These are phyloP conservation scores for Oidiodendron maius DNA, from an alignment of 495 filamentous ascomycete genomes.

Conservation along the genomic window DNA sequence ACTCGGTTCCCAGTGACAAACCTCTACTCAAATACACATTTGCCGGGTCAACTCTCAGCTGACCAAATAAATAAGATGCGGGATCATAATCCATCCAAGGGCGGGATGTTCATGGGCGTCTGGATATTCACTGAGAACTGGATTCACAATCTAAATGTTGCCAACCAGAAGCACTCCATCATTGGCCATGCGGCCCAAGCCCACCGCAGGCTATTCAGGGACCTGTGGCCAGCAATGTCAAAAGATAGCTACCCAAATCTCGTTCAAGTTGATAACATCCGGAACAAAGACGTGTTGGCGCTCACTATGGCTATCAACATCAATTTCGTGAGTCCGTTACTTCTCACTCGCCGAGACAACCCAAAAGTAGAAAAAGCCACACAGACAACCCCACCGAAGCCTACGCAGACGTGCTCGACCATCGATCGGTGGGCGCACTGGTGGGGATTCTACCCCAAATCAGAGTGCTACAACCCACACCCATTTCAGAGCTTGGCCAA, in stretches of 20 bases:
- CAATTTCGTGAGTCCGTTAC: constrained; percentile 1
- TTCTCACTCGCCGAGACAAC: neutral
- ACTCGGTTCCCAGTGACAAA: constrained; percentile 1
- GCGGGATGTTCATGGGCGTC: constrained; percentile 1
- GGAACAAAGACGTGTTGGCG: constrained; percentile 2
- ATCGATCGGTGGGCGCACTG: neutral
- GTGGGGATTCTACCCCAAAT: neutral
- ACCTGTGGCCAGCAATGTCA: constrained; percentile 4
- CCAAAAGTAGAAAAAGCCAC: too few species aligned
- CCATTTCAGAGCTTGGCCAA: neutral
- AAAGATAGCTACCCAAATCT: constrained; percentile 13
- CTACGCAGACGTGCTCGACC: neutral
- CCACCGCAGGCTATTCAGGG: constrained; percentile 5
- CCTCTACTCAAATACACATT: constrained; percentile 12
- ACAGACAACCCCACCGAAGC: neutral
- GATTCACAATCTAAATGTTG: neutral
- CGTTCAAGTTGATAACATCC: constrained; percentile 16
- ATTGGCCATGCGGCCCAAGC: constrained; percentile 4
- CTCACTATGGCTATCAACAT: constrained; percentile 15
- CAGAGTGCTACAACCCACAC: neutral
- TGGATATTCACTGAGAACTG: constrained; percentile 12
- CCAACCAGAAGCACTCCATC: neutral
- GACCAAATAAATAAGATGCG: constrained; percentile 14
- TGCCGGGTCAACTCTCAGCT: neutral
- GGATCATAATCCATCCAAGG: neutral